These are phyloP conservation scores for Psilocybe mexicana DNA, from an alignment of 1,284 basidiomycete species.

Conservation along the genomic window DNA sequence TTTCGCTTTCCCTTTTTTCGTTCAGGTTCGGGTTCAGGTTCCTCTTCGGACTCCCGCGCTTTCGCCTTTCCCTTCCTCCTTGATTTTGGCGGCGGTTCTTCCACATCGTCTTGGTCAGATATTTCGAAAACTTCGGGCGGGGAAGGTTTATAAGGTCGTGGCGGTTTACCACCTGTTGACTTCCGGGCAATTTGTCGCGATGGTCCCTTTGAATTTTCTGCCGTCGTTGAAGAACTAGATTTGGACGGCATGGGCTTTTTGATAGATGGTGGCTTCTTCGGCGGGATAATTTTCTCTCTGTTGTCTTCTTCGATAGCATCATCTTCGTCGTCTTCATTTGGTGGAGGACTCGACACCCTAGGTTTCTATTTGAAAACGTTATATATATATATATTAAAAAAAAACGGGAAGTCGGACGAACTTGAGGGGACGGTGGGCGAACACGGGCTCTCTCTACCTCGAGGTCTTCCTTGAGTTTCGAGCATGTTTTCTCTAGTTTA, in stretches of 20 bases:
- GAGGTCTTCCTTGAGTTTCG: slow-evolving; percentile 43
- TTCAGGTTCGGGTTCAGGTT: slow-evolving; percentile 11
- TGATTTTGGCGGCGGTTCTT: not conserved
- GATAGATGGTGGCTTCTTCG: not conserved
- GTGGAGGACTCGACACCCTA: not conserved
- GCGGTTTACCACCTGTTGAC: slow-evolving; percentile 15
- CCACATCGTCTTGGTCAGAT: slow-evolving; percentile 2
- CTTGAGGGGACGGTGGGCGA: slow-evolving; percentile 24
- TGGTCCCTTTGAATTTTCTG: not conserved
- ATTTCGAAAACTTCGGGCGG: slow-evolving; percentile 5
- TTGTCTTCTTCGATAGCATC: slow-evolving; percentile 7
- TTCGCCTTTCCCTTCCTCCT: slow-evolving; percentile 32
- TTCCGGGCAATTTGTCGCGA: slow-evolving; percentile 17
- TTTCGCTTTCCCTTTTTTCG: no score
- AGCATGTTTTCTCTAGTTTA: slow-evolving; percentile 40
- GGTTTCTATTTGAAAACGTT: not conserved
- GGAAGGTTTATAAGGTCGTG: not conserved
- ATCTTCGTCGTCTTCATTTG: not conserved
- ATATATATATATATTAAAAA: not conserved
- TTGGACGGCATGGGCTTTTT: slow-evolving; percentile 1
- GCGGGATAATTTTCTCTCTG: not conserved
- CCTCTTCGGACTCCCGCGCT: slow-evolving; percentile 29
- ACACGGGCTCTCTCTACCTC: slow-evolving; percentile 37
- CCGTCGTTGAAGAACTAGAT: slow-evolving; percentile 6
- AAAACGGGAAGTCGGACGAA: slow-evolving; percentile 6